Conservation (phyloP, 108 stramenopile species). For the Pseudonitzschia multiseries region DNA sequence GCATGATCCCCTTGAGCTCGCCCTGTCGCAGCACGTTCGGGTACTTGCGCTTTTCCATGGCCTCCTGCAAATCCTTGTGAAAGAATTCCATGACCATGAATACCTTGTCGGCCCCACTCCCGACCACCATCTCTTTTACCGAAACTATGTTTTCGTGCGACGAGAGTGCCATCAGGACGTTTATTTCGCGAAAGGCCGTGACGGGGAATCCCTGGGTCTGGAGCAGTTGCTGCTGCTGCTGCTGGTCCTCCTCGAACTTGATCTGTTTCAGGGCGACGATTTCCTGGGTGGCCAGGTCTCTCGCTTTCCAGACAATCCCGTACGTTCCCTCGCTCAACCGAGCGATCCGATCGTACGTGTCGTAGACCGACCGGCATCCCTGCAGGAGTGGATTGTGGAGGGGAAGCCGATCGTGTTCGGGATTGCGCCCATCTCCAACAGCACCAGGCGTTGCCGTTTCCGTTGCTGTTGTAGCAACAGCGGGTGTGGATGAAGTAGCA, state of each 20-base stretch:
- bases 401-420: slow-evolving; percentile 11
- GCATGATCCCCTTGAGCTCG: slow-evolving; percentile 79
- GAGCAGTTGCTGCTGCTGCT: slow-evolving; percentile 42
- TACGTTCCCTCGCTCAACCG: slow-evolving; percentile 92
- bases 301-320: slow-evolving; percentile 94
- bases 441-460: not conserved
- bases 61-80: slow-evolving; percentile 89
- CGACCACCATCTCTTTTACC: slow-evolving; percentile 89
- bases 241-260: slow-evolving; percentile 69
- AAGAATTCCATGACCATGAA: slow-evolving; percentile 95
- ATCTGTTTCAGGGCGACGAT: slow-evolving; percentile 94
- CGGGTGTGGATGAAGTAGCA: too few relatives aligned
- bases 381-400: slow-evolving; percentile 79
- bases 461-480: too few relatives aligned
- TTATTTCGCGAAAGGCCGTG: slow-evolving; percentile 90
- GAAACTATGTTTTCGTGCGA: slow-evolving; percentile 83
- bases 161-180: slow-evolving; percentile 66
- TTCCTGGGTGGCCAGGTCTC: slow-evolving; percentile 69
- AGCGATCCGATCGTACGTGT: slow-evolving; percentile 78
- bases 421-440: not conserved
- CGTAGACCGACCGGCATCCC: slow-evolving; percentile 86
- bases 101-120: slow-evolving; percentile 61
- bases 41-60: slow-evolving; percentile 50
- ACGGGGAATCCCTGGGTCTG: slow-evolving; percentile 87
- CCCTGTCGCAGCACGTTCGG: slow-evolving; percentile 71